These are phyloP conservation scores for Suillus brevipes DNA, from an alignment of 768 basidiomycete genomes.

Conservation along the genomic window DNA sequence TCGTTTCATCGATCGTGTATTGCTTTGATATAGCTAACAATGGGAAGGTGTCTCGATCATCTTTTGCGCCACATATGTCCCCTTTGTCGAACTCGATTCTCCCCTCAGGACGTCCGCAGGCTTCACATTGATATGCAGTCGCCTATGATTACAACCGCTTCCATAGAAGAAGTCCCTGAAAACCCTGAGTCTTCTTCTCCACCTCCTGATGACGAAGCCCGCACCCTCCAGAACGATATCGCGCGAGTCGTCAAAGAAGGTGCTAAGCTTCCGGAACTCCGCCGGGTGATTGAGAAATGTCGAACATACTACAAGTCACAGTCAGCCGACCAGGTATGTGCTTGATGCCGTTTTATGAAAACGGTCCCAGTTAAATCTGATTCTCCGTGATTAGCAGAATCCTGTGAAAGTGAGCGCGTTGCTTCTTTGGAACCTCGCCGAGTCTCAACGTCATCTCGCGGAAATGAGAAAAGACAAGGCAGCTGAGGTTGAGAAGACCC, in stretches of 20 bases:
- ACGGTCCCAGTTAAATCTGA: neutral
- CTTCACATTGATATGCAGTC: constrained; percentile 60
- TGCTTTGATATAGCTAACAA: constrained; percentile 10
- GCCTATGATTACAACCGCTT: constrained; percentile 22
- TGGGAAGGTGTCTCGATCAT: constrained; percentile 53
- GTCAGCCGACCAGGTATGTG: constrained; percentile 47
- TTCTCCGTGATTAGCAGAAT: constrained; percentile 38
- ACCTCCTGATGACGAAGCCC: constrained; percentile 43
- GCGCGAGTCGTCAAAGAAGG: constrained; percentile 56
- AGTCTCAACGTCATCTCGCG: constrained; percentile 44
- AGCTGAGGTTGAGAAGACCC: constrained; percentile 34
- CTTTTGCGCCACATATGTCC: constrained; percentile 56
- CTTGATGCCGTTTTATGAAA: constrained; percentile 5
- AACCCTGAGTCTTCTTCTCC: constrained; percentile 23
- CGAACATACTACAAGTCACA: constrained; percentile 47
- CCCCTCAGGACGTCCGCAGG: constrained; percentile 44
- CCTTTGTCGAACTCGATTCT: constrained; percentile 60
- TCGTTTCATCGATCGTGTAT: constrained; percentile 21
- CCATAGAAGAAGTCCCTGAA: constrained; percentile 12
- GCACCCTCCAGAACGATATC: constrained; percentile 54
- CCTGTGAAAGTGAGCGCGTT: constrained; percentile 51
- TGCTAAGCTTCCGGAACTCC: constrained; percentile 49
- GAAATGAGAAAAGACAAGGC: constrained; percentile 8
- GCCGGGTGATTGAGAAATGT: constrained; percentile 52
- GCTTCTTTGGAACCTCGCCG: constrained; percentile 51